phyloP scores from a whole-genome alignment of 805 yeast genomes.

The Naumovozyma baii region DNA sequence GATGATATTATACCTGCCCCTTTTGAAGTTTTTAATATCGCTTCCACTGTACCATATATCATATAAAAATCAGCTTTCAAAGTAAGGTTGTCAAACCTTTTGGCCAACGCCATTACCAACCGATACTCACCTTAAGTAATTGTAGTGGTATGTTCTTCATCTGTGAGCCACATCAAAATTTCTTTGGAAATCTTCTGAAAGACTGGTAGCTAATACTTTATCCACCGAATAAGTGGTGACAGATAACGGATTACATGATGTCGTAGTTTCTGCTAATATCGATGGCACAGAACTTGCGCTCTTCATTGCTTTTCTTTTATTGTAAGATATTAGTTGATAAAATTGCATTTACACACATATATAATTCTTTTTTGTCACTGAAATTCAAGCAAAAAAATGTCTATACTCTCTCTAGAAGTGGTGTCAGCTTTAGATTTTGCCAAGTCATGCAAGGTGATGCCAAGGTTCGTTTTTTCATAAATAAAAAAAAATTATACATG shows the following conservation, averaged over 20 bases:
- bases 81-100: constrained; percentile 70
- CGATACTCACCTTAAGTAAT: constrained; percentile 49
- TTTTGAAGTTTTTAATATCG: constrained; percentile 55
- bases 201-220: constrained; percentile 52
- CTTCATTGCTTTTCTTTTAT: no score
- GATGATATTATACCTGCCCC: constrained; percentile 78
- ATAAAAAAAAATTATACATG: constrained; percentile 27
- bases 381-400: no score
- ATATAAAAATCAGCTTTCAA: constrained; percentile 69
- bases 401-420: no score
- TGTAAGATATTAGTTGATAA: no score
- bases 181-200: constrained; percentile 44
- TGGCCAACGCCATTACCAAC: constrained; percentile 44
- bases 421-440: no score
- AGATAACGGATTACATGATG: constrained; percentile 38
- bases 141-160: constrained; percentile 34
- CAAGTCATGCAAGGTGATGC: no score
- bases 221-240: constrained; percentile 36
- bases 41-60: constrained; percentile 83
- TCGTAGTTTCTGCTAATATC: not conserved
- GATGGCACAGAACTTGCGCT: not conserved
- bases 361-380: no score
- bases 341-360: no score
- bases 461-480: no score
- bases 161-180: constrained; percentile 35